Percentiles rank a stretch among this genome's conserved stretches.
Evolutionary conservation across 2,329 filamentous ascomycete species (phyloP).

Genomic region (Aspergillus pseudotamarii): DNA sequence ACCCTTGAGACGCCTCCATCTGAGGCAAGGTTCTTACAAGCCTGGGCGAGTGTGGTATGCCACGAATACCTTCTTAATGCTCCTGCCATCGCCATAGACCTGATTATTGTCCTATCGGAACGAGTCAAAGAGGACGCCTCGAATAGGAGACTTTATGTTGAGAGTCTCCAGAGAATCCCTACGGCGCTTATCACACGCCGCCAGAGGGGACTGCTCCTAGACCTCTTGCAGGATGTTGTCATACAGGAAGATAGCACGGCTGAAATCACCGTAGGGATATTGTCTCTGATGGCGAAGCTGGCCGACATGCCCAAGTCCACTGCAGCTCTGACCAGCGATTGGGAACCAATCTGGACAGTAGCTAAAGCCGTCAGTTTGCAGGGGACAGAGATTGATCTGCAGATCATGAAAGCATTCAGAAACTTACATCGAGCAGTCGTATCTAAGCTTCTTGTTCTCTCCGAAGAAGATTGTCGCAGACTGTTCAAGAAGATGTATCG

Average conservation of each 20-base stretch:
- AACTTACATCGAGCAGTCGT: constrained; percentile 39
- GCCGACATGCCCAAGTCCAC: constrained; percentile 44
- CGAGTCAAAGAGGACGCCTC: constrained; percentile 33
- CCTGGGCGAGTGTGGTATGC: constrained; percentile 42
- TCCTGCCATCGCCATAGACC: constrained; percentile 36
- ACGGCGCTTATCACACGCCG: constrained; percentile 41
- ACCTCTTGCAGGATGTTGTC: constrained; percentile 38
- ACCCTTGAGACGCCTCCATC: constrained; percentile 30
- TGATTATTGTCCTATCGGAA: constrained; percentile 37
- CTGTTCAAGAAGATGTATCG: constrained; percentile 39
- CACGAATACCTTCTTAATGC: constrained; percentile 43
- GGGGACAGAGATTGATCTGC: constrained; percentile 35
- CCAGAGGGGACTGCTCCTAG: constrained; percentile 36
- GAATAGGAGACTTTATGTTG: constrained; percentile 34
- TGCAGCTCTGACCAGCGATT: constrained; percentile 38
- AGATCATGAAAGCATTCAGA: constrained; percentile 41
- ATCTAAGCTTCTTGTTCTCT: constrained; percentile 36
- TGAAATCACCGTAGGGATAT: constrained; percentile 33
- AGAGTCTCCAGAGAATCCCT: constrained; percentile 42
- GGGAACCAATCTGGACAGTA: constrained; percentile 40
- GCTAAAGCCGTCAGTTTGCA: constrained; percentile 37
- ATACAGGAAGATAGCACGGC: constrained; percentile 29
- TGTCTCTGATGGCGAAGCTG: constrained; percentile 45
- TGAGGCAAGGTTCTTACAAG: constrained; percentile 37
- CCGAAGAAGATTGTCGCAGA: constrained; percentile 37